These are phyloP conservation scores for Fusarium citri DNA, from an alignment of 2,329 filamentous ascomycete genomes.

Conservation along the genomic window DNA sequence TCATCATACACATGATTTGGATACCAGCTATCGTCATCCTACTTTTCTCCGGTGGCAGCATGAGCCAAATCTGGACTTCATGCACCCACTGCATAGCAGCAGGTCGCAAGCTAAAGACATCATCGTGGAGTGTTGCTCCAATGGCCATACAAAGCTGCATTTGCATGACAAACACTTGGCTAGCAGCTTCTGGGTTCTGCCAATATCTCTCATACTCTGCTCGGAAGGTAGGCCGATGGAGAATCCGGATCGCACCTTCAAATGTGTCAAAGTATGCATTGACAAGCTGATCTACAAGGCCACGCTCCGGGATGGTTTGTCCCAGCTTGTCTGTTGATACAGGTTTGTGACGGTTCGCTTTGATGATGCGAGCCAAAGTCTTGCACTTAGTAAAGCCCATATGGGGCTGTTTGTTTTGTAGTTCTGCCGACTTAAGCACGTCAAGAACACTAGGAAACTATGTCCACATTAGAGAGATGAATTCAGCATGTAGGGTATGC, in stretches of 20 bases:
- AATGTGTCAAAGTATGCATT: constrained; percentile 66
- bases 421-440: constrained; percentile 44
- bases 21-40: constrained; percentile 61
- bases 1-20: constrained; percentile 65
- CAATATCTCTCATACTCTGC: constrained; percentile 65
- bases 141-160: constrained; percentile 66
- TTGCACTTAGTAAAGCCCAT: constrained; percentile 55
- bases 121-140: constrained; percentile 61
- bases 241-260: constrained; percentile 66
- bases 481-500: background rate
- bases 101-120: constrained; percentile 56
- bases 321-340: constrained; percentile 54
- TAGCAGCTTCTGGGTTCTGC: constrained; percentile 55
- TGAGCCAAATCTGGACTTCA: constrained; percentile 64
- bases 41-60: constrained; percentile 60
- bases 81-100: constrained; percentile 63
- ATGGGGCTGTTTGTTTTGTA: constrained; percentile 48
- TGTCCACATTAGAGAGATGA: constrained; percentile 2
- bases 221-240: constrained; percentile 68
- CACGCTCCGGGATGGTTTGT: constrained; percentile 52
- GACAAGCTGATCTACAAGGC: constrained; percentile 63
- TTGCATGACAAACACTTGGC: constrained; percentile 61
- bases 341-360: constrained; percentile 53
- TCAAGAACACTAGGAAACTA: constrained; percentile 49
- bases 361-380: constrained; percentile 55